phyloP scores from a whole-genome alignment of 192 early-diverging fungal species.

The Phlyctochytrium bullatum region DNA sequence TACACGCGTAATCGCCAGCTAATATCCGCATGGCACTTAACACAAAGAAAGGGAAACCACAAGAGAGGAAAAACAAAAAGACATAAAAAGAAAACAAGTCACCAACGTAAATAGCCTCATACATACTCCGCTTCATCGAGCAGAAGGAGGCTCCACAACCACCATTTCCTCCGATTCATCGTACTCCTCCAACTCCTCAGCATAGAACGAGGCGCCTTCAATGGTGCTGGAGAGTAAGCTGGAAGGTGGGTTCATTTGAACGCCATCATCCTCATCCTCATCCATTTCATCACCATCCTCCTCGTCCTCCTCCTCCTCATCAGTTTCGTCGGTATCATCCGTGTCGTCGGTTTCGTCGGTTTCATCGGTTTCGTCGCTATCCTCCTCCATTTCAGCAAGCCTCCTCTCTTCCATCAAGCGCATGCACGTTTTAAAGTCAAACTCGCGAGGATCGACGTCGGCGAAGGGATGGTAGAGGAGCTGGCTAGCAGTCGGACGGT shows the following conservation, averaged over 20 bases:
- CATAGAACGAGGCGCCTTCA: neutral
- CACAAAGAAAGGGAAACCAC: too few species aligned
- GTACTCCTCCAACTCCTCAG: neutral
- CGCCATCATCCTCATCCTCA: neutral
- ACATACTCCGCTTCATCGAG: too few species aligned
- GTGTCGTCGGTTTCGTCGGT: neutral
- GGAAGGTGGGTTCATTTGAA: neutral
- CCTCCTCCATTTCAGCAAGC: neutral
- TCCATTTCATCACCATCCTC: neutral
- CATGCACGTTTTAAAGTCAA: slow-evolving; percentile 22
- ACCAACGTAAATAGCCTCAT: too few species aligned
- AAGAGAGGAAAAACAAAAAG: too few species aligned
- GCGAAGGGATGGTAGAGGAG: slow-evolving; percentile 72
- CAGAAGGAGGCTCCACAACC: too few species aligned
- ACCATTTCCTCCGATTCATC: neutral
- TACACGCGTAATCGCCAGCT: too few species aligned
- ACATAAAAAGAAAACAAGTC: too few species aligned
- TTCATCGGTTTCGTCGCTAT: neutral
- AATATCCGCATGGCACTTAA: too few species aligned
- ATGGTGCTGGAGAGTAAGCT: neutral
- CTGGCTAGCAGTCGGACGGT: slow-evolving; percentile 73
- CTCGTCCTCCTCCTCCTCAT: neutral
- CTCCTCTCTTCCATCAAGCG: slow-evolving; percentile 15
- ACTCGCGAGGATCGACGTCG: slow-evolving; percentile 24
- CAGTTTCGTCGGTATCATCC: neutral